Evolutionary conservation across 176 grass and related monocot species (phyloP), one percentile per base, ranked within the genome.

Genomic region (Oryza brachyantha): DNA sequence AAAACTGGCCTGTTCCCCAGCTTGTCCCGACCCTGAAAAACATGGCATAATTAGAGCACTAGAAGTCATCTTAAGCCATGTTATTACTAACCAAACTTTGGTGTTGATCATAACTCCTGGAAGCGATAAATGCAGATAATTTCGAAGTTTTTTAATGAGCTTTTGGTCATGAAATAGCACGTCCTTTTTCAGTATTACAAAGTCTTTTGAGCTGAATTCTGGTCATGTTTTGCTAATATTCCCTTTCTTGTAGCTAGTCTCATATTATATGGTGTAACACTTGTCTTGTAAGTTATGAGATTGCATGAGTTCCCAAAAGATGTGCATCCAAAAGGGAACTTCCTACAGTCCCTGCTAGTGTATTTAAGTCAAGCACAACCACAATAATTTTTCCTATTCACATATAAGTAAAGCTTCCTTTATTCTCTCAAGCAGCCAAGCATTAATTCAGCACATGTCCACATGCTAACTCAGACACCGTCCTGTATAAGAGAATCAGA

Each of bases 21-120:
- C 81, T 75, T 95, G 41, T 98, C 92, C 7, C 92, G 92, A 14
- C 92, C 96, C 96, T 98, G 86, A 77, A 78, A 84, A 59, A 21
- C 16, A 82, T 38, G 42, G 2, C 21, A 50, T 38, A 73, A 28
- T 74, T 81, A 86, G 21, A 74, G 54, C 5, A 78, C 34, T 59
- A 55, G 38, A 55, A 9, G 39, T 42, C 54, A 55, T 34, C 5
- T 59, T 22, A 88, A 36, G 72, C 12, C 77, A 68, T 43, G 36
- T 9, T 21, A 77, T 74, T 76, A 64, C 25, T 32, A 80, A 68
- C n/a, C 65, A 65, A 54, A 42, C 42, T 34, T 25, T 28, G 5
- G 26, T 61, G 41, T 77, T 64, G 12, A 12, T 67, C 11, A 3
- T 22, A 24, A 10, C 24, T 57, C 52, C 52, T 57, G 52, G 52